Percentiles rank a stretch among this genome's conserved stretches.
Conservation (phyloP, 805 yeast species). For the Tetrapisispora taiwanensis region DNA sequence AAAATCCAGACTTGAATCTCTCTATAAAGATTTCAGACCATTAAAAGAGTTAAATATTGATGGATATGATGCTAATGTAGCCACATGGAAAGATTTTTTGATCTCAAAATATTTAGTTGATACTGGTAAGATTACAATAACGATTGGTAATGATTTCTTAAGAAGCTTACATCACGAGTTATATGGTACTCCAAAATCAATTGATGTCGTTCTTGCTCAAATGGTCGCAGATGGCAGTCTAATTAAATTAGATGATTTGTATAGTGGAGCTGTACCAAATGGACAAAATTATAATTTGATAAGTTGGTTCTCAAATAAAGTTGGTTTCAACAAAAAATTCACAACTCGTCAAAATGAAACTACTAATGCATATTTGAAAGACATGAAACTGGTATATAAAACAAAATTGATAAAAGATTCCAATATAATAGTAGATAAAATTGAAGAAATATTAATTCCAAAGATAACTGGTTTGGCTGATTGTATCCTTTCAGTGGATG, state of each 20-base stretch:
- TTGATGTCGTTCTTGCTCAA: slow-evolving; percentile 29
- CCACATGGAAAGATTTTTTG: slow-evolving; percentile 30
- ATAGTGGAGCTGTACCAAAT: slow-evolving; percentile 7
- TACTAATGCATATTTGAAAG: slow-evolving; percentile 13
- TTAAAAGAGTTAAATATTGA: slow-evolving; percentile 31
- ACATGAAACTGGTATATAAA: slow-evolving; percentile 9
- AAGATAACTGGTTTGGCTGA: slow-evolving; percentile 17
- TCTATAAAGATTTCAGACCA: slow-evolving; percentile 32
- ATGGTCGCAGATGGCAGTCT: slow-evolving; percentile 24
- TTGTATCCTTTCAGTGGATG: slow-evolving; percentile 12
- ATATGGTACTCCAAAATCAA: slow-evolving; percentile 30
- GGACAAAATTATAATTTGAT: slow-evolving; percentile 2
- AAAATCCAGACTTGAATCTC: slow-evolving; percentile 30
- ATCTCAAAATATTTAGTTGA: slow-evolving; percentile 5
- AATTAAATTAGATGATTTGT: slow-evolving; percentile 20
- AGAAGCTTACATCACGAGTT: slow-evolving; percentile 21
- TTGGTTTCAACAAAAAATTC: slow-evolving; percentile 1
- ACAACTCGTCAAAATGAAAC: slow-evolving; percentile 11
- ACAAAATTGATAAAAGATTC: slow-evolving; percentile 9
- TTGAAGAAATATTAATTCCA: slow-evolving; percentile 11
- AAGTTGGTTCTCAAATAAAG: slow-evolving; percentile 11
- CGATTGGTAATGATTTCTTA: slow-evolving; percentile 21
- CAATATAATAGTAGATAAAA: slow-evolving; percentile 4
- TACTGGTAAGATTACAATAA: slow-evolving; percentile 14
- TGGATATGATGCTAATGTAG: slow-evolving; percentile 34